phyloP scores from a whole-genome alignment of 148 eudicot genomes.

The Hydrangea macrophylla region DNA sequence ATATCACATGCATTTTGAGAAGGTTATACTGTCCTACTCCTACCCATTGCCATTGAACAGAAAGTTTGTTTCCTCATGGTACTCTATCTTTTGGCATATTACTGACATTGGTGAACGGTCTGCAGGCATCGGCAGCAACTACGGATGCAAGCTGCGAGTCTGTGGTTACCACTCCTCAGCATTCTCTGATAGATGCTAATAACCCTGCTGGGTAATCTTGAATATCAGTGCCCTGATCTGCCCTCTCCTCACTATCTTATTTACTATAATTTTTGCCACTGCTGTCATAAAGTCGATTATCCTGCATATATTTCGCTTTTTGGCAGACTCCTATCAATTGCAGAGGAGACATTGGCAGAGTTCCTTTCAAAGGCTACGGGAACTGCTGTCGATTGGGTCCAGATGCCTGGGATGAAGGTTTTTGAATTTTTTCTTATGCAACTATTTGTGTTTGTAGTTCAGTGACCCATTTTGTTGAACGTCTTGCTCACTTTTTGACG shows the following conservation, averaged over 20 bases:
- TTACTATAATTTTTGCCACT: background rate
- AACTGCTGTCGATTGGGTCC: slow-evolving; percentile 99
- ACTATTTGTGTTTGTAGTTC: background rate
- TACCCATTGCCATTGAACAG: too few species aligned
- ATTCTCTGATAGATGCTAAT: slow-evolving; percentile 61
- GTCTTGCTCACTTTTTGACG: background rate
- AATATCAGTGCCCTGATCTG: background rate
- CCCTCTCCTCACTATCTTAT: background rate
- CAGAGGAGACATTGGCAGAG: slow-evolving; percentile 97
- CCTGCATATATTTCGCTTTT: slow-evolving; percentile 7
- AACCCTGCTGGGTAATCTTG: slow-evolving; percentile 61
- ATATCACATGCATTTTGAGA: too few species aligned
- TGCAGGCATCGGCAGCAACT: slow-evolving; percentile 52
- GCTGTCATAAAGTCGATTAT: slow-evolving; percentile 3
- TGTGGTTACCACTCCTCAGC: slow-evolving; percentile 65
- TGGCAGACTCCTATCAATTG: slow-evolving; percentile 85
- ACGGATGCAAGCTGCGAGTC: slow-evolving; percentile 82
- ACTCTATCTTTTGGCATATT: background rate
- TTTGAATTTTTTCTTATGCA: background rate
- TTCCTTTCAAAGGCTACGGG: slow-evolving; percentile 99
- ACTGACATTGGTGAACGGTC: background rate
- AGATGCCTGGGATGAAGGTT: slow-evolving; percentile 99
- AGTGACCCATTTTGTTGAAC: background rate
- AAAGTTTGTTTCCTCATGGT: background rate
- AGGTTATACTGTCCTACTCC: too few species aligned